A percentile compares a stretch with the other conserved stretches of the same genome.
Evolutionary conservation across 23 red algal genomes (phyloP).

Genomic region (Gracilaria gracilis): DNA sequence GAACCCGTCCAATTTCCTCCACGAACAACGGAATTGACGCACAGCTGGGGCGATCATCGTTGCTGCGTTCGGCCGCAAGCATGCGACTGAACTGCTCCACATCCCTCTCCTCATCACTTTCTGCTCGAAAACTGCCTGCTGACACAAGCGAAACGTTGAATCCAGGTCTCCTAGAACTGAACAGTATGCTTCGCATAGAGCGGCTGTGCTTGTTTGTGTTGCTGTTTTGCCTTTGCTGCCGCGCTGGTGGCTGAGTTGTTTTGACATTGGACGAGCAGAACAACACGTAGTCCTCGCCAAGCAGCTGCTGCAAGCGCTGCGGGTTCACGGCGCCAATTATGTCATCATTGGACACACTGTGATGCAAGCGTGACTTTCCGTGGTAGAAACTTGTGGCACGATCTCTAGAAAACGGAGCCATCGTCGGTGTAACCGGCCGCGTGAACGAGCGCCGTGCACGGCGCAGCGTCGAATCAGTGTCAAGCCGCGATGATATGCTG

Average conservation of each 20-base stretch:
- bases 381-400: slow-evolving; percentile 38
- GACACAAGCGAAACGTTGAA: slow-evolving; percentile 16
- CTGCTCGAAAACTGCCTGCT: slow-evolving; percentile 11
- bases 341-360: neutral
- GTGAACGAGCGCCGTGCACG: neutral
- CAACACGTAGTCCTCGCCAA: slow-evolving; percentile 28
- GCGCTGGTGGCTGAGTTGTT: neutral
- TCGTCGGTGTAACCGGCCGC: neutral
- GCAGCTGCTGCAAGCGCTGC: slow-evolving; percentile 11
- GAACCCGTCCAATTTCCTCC: slow-evolving; percentile 39
- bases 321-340: slow-evolving; percentile 11
- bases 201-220: neutral
- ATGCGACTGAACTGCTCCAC: slow-evolving; percentile 20
- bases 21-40: slow-evolving; percentile 40
- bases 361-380: neutral
- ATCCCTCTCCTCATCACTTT: slow-evolving; percentile 27
- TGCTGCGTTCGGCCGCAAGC: neutral
- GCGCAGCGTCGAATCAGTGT: slow-evolving; percentile 12
- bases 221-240: neutral
- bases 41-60: neutral
- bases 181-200: neutral
- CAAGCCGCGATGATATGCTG: neutral
- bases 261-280: neutral
- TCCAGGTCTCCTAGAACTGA: neutral
- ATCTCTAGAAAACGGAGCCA: slow-evolving; percentile 19